These are phyloP conservation scores for Geotrichum macrosporum DNA, from an alignment of 1,139 yeast species.

Conservation along the genomic window DNA sequence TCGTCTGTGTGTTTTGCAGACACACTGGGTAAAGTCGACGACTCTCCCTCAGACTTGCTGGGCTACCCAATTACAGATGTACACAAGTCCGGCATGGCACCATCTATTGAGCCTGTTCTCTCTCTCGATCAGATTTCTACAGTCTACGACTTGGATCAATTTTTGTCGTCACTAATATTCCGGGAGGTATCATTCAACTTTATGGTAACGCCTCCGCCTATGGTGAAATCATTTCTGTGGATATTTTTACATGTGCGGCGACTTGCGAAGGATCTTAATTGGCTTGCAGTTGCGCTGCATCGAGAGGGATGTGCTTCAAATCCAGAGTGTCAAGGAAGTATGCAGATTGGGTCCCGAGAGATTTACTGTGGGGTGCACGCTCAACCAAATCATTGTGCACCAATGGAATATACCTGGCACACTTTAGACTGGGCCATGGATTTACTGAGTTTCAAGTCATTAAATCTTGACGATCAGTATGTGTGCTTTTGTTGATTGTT, in stretches of 20 bases:
- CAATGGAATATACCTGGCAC: conserved; percentile 19
- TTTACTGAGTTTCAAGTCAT: conserved; percentile 1
- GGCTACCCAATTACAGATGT: neutral
- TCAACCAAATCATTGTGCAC: conserved; percentile 11
- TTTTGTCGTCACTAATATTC: conserved; percentile 8
- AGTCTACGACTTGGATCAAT: conserved; percentile 16
- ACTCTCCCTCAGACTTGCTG: neutral
- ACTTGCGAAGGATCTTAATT: conserved; percentile 14
- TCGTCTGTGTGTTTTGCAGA: neutral
- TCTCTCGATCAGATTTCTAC: conserved; percentile 10
- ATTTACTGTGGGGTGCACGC: conserved; percentile 6
- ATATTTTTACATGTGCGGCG: conserved; percentile 16
- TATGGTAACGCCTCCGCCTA: conserved; percentile 16
- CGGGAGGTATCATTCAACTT: conserved; percentile 14
- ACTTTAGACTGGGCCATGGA: conserved; percentile 16
- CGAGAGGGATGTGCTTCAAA: conserved; percentile 13
- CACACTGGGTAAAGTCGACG: neutral
- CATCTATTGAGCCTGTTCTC: neutral
- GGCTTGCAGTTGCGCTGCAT: conserved; percentile 10
- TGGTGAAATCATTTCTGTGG: conserved; percentile 13
- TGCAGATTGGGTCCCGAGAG: conserved; percentile 1
- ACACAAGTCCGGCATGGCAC: neutral
- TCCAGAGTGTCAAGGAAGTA: neutral
- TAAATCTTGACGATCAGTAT: neutral
- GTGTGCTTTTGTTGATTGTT: neutral